Conservation (phyloP, 2,329 filamentous ascomycete genomes). For the Plectosphaerella plurivora region DNA sequence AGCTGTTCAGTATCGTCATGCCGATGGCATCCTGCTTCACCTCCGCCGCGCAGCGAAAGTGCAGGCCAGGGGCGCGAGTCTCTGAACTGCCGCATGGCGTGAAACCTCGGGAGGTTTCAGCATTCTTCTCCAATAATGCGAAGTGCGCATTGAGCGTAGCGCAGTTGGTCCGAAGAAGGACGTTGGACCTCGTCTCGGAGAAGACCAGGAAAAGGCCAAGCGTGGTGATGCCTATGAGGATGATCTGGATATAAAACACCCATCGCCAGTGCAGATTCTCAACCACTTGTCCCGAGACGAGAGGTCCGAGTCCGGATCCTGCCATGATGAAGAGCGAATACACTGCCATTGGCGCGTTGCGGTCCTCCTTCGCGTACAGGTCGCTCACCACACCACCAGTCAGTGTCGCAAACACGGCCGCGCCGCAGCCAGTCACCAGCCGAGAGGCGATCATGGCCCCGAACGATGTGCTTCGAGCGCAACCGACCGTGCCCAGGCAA, state of each 20-base stretch:
- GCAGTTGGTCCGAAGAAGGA: conserved; percentile 59
- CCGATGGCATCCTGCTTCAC: conserved; percentile 9
- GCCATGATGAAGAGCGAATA: conserved; percentile 58
- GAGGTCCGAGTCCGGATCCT: conserved; percentile 59
- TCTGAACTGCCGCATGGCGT: no score
- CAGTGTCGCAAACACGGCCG: conserved; percentile 37
- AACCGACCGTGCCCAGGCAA: conserved; percentile 40
- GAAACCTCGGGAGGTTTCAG: no score
- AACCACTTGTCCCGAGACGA: conserved; percentile 55
- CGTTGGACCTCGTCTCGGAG: conserved; percentile 64
- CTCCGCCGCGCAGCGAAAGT: not conserved
- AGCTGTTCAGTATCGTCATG: conserved; percentile 19
- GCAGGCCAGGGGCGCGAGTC: no score
- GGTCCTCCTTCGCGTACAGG: conserved; percentile 57
- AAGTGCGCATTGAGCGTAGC: conserved; percentile 45
- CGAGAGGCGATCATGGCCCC: conserved; percentile 58
- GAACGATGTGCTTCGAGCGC: conserved; percentile 54
- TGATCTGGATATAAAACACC: conserved; percentile 65
- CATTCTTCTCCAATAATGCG: no score
- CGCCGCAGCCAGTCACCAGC: conserved; percentile 58
- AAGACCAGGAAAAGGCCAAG: conserved; percentile 54
- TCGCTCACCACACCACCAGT: conserved; percentile 66
- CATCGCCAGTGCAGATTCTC: conserved; percentile 57
- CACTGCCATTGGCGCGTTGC: conserved; percentile 66
- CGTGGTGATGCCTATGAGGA: conserved; percentile 52